Base-by-base conservation (phyloP, 306 rosid genomes). In the Cyclanthera cordifolia region DNA sequence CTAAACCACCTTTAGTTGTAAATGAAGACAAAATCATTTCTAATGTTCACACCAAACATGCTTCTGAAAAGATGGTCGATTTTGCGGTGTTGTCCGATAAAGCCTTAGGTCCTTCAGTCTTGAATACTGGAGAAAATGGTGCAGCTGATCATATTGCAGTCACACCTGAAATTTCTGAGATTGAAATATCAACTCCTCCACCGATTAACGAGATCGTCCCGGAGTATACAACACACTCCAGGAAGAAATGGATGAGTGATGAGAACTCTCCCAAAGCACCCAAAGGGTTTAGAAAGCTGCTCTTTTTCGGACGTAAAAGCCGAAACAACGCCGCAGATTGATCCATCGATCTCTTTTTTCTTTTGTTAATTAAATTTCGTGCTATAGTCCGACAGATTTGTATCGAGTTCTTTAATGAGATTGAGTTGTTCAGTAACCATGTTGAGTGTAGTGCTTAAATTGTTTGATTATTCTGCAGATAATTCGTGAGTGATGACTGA, bases 221-320 rank as follows among this genome's bases (percentile, higher is more conserved):
- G 0, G 96, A 84, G 76, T 53, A 78, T 46, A 53, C 66, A 20
- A 20, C 50, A 65, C 86, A 84, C 74, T 81, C 91, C 56, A 83
- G 97, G 83, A 93, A 90, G 91, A 93, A 93, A 80, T 93, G 99
- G 99, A 87, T 78, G 71, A 84, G 79, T 25, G 95, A 77, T n/a
- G 95, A 88, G 65, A 84, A 81, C 82, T 76, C 90, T 60, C 79
- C 97, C 2, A 93, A 93, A 79, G 78, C 90, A 0, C 79, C 82
- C 20, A 93, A 85, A 74, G 99, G 96, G 65, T 86, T 90, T 39
- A 88, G 93, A 46, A 93, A 85, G 86, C 97, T 93, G 75, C 95
- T 93, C 53, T 78, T 90, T 83, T 93, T 93, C 72, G 97, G 99
- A 69, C 84, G 85, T 72, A 90, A 75, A 73, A 77, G 81, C 75